Evolutionary conservation across 306 rosid genomes (phyloP).

Genomic region (Prunus fruticosa): DNA sequence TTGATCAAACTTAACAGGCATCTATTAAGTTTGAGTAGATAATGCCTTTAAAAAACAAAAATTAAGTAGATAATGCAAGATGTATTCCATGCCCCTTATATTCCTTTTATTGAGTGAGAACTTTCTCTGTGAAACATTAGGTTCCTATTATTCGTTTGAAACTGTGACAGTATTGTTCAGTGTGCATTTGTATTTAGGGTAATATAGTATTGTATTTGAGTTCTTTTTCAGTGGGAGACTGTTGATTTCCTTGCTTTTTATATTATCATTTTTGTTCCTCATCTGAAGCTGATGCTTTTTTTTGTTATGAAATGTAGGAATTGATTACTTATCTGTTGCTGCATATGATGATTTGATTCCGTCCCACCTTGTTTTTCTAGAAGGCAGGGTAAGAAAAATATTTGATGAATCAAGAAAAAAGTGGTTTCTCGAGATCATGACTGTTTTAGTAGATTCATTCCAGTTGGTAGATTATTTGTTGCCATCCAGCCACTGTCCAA

Average conservation of each 20-base stretch:
- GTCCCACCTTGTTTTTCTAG: constrained; percentile 45
- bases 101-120: not conserved
- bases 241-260: not conserved
- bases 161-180: not conserved
- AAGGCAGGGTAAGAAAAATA: constrained; percentile 42
- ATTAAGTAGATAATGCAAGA: not conserved
- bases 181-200: not conserved
- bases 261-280: not conserved
- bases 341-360: constrained; percentile 44
- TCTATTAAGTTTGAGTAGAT: not conserved
- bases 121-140: not conserved
- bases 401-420: not conserved
- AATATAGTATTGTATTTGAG: not conserved
- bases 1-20: not conserved
- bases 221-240: not conserved
- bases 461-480: not conserved
- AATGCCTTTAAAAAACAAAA: too few species aligned
- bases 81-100: not conserved
- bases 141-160: not conserved
- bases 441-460: not conserved
- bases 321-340: constrained; percentile 61
- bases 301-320: constrained; percentile 26
- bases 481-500: not conserved
- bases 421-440: not conserved
- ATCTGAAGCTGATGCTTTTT: not conserved